phyloP scores from a whole-genome alignment of 2,329 filamentous ascomycete species.

The Exophiala aquamarina region DNA sequence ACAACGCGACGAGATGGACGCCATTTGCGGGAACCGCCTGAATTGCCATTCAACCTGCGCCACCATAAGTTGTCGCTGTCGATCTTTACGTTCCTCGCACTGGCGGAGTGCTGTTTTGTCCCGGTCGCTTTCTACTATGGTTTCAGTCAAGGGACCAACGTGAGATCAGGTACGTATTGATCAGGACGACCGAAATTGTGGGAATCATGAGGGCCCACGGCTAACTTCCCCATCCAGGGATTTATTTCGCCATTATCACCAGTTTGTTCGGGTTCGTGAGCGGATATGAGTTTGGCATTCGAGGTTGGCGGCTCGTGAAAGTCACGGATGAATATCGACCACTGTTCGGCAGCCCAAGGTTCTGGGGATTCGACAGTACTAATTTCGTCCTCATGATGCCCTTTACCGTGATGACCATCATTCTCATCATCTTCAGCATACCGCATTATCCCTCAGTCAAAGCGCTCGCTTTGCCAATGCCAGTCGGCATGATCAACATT shows the following conservation, averaged over 20 bases:
- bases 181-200: not conserved
- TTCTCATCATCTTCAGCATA: constrained; percentile 23
- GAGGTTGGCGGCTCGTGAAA: constrained; percentile 19
- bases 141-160: constrained; percentile 17
- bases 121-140: constrained; percentile 24
- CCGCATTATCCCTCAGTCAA: constrained; percentile 18
- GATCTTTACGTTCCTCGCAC: constrained; percentile 19
- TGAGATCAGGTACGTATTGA: constrained; percentile 16
- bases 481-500: constrained; percentile 28
- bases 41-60: constrained; percentile 21
- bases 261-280: constrained; percentile 22
- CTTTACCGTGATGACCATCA: constrained; percentile 22
- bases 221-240: constrained; percentile 2
- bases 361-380: constrained; percentile 23
- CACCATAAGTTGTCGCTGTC: constrained; percentile 20
- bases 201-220: not conserved
- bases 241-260: constrained; percentile 20
- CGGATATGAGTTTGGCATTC: constrained; percentile 22
- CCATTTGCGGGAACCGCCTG: constrained; percentile 13
- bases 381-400: constrained; percentile 17
- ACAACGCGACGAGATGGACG: constrained; percentile 8
- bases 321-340: constrained; percentile 21
- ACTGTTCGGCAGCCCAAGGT: constrained; percentile 12
- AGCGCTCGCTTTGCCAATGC: constrained; percentile 20
- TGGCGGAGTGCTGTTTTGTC: constrained; percentile 22